Evolutionary conservation across 2,329 filamentous ascomycete species (phyloP), one percentile per base, ranked within the genome.

Genomic region (Microdochium paspali): DNA sequence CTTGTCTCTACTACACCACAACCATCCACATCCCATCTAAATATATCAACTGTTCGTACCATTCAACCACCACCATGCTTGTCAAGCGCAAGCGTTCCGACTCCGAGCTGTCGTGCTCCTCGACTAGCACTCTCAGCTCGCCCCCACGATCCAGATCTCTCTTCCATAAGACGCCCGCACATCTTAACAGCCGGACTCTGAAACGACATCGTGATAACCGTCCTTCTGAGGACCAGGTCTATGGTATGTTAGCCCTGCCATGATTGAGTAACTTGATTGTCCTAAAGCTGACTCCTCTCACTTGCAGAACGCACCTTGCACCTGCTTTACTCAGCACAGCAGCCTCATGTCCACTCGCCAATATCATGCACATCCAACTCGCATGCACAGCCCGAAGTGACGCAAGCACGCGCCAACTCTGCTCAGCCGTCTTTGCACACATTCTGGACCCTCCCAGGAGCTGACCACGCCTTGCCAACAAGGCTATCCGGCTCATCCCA

Each of bases 71-170:
- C 3, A 46, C 26, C n/a, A 80, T 79, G 75, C 61, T 72, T 24
- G 66, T 80, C 58, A 84, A 84, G 61, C 79, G 80, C 63, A 84
- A 84, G 68, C 74, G 79, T 40, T 83, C 79, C 55, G 70, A 74
- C 47, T 77, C 76, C 21, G 77, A 80, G 59, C 66, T 80, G 49
- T 74, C 71, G 44, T 65, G 68, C 30, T 69, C 69, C 30, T 71
- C 74, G 10, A 67, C 71, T 40, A 68, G 65, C 50, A 66, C 69
- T 40, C 66, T 71, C 51, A 66, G 67, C 45, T 69, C 69, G 44
- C 61, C 69, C 21, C 52, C 64, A 7, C 65, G 57, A 25, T 54
- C 61, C 4, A 54, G 51, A 35, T 47, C 49, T 39, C 40, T 56
- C 60, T 45, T 55, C 65, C 25, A 58, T 55, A 24, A 62, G 4